These are phyloP conservation scores for Casuarina glauca DNA, from an alignment of 306 rosid species.

Conservation along the genomic window DNA sequence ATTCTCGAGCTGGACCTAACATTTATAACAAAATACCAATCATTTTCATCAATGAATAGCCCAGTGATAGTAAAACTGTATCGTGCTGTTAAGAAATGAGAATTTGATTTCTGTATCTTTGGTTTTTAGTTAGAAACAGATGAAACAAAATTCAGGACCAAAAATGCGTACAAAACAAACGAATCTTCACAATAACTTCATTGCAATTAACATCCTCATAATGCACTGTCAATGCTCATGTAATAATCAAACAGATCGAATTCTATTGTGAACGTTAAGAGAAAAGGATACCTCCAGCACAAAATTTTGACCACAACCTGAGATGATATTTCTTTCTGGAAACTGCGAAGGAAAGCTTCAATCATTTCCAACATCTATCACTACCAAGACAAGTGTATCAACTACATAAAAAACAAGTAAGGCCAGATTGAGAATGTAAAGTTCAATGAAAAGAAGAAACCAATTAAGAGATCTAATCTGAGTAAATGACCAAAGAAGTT, in stretches of 20 bases:
- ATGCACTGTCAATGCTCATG: neutral
- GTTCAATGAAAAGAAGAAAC: conserved; percentile 8
- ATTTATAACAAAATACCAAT: neutral
- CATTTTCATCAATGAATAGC: neutral
- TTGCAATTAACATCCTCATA: neutral
- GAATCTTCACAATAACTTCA: neutral
- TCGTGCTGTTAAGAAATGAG: neutral
- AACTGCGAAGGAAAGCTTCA: conserved; percentile 27
- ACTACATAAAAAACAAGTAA: neutral
- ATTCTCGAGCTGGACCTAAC: neutral
- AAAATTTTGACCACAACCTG: conserved; percentile 32
- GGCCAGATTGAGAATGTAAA: neutral
- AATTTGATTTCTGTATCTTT: neutral
- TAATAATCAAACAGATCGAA: conserved; percentile 1
- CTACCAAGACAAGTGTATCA: neutral
- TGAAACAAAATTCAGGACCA: neutral
- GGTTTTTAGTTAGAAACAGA: neutral
- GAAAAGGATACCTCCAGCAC: conserved; percentile 35
- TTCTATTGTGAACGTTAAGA: neutral
- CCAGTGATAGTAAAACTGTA: neutral
- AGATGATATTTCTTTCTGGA: conserved; percentile 28
- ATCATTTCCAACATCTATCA: conserved; percentile 15
- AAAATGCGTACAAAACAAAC: neutral
- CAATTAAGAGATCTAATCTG: neutral
- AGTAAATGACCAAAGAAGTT: neutral